These are phyloP conservation scores for Nakazawaea wyomingensis DNA, from an alignment of 805 yeast species.

Conservation along the genomic window DNA sequence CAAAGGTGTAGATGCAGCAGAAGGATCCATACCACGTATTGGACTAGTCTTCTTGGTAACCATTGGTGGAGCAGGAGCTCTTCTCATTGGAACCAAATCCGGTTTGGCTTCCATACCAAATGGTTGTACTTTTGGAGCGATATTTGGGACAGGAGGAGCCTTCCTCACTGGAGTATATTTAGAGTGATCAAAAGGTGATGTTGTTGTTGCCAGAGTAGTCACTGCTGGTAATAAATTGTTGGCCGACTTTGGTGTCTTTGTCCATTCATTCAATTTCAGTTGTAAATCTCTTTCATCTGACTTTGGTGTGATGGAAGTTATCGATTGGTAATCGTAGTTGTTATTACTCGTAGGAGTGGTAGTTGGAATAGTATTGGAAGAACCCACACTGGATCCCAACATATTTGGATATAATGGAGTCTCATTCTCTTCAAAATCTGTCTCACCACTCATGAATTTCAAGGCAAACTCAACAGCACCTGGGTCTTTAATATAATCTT, in stretches of 20 bases:
- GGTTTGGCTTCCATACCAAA: constrained; percentile 14
- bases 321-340: neutral
- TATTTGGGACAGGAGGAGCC: constrained; percentile 36
- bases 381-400: constrained; percentile 1
- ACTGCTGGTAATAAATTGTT: constrained; percentile 10
- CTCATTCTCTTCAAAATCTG: constrained; percentile 33
- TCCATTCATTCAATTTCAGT: constrained; percentile 35
- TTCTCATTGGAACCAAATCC: constrained; percentile 43
- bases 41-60: neutral
- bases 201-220: constrained; percentile 10
- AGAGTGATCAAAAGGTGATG: constrained; percentile 14
- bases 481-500: constrained; percentile 59
- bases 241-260: constrained; percentile 28
- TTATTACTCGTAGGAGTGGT: neutral
- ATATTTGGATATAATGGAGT: constrained; percentile 13
- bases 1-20: neutral
- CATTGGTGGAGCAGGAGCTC: constrained; percentile 52
- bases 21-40: neutral
- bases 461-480: constrained; percentile 59
- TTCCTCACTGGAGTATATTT: constrained; percentile 34
- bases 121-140: constrained; percentile 9
- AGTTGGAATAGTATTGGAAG: neutral
- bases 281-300: constrained; percentile 23
- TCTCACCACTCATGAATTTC: constrained; percentile 46
- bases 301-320: constrained; percentile 15